Evolutionary conservation across 345 rosid species (phyloP).

Genomic region (Punica granatum): DNA sequence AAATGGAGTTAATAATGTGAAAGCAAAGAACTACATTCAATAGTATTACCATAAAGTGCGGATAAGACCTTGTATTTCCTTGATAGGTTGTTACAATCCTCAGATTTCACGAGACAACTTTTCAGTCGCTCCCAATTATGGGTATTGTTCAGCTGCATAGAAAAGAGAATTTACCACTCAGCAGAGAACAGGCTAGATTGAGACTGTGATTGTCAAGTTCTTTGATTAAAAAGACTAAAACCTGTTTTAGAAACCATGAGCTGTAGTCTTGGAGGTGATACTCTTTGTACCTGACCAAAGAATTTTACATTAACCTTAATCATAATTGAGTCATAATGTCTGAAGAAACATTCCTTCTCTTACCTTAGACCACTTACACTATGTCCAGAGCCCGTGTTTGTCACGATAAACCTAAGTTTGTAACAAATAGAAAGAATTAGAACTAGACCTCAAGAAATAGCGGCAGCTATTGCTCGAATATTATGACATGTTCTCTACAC

Average conservation of each 20-base stretch:
- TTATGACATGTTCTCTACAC: not conserved
- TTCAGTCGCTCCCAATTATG: slow-evolving; percentile 61
- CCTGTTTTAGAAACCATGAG: slow-evolving; percentile 85
- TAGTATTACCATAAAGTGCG: not conserved
- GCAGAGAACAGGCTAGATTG: not conserved
- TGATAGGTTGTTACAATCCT: slow-evolving; percentile 58
- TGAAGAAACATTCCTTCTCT: slow-evolving; percentile 5
- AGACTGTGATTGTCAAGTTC: not conserved
- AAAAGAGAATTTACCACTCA: not conserved
- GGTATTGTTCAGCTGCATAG: slow-evolving; percentile 60
- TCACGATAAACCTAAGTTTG: slow-evolving; percentile 65
- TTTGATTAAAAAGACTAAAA: slow-evolving; percentile 8
- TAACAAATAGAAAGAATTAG: not conserved
- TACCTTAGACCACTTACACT: slow-evolving; percentile 64
- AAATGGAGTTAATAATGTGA: slow-evolving; percentile 13
- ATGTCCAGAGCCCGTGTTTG: slow-evolving; percentile 88
- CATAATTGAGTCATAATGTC: slow-evolving; percentile 3
- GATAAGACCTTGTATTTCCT: slow-evolving; percentile 57
- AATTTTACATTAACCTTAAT: slow-evolving; percentile 3
- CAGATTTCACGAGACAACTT: slow-evolving; percentile 90
- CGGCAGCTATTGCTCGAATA: not conserved
- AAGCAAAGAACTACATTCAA: not conserved
- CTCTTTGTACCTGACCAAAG: slow-evolving; percentile 72
- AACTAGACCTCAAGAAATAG: not conserved
- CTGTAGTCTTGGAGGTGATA: slow-evolving; percentile 88